Percentiles rank a stretch among this genome's conserved stretches.
Evolutionary conservation across 495 filamentous ascomycete species (phyloP).

Genomic region (Podospora fimiseda): DNA sequence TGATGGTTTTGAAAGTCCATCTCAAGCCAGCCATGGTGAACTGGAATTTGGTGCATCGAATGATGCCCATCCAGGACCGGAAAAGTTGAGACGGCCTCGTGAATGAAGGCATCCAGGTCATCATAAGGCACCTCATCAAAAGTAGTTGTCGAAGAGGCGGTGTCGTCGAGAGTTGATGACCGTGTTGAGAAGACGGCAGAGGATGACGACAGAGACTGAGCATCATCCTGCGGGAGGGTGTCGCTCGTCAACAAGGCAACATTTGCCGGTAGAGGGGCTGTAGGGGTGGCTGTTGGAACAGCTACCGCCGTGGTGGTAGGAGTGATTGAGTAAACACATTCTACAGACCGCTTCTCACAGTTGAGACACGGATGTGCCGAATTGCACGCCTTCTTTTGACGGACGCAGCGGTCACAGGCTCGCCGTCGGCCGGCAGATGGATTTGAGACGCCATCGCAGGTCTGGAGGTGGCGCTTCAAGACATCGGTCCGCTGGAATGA

Average conservation of each 20-base stretch:
- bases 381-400: slow-evolving; percentile 31
- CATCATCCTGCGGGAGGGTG: too few relatives aligned
- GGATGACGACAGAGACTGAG: neutral
- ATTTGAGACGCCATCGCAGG: slow-evolving; percentile 20
- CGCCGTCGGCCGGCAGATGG: slow-evolving; percentile 18
- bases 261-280: neutral
- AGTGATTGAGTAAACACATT: slow-evolving; percentile 20
- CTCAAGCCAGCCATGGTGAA: slow-evolving; percentile 17
- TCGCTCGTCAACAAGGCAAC: neutral
- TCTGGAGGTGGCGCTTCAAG: slow-evolving; percentile 28
- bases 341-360: slow-evolving; percentile 19
- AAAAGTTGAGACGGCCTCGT: slow-evolving; percentile 16
- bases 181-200: slow-evolving; percentile 3
- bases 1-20: too few relatives aligned
- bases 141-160: neutral
- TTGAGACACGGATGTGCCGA: slow-evolving; percentile 25
- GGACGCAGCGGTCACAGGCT: slow-evolving; percentile 28
- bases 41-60: neutral
- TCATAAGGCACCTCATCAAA: slow-evolving; percentile 12
- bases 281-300: neutral
- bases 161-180: neutral
- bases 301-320: neutral
- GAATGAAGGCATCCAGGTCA: slow-evolving; percentile 17
- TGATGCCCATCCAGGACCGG: slow-evolving; percentile 11
- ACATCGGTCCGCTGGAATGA: slow-evolving; percentile 29